Evolutionary conservation across 1,284 basidiomycete genomes (phyloP).

Genomic region (Ganoderma resinaceum): DNA sequence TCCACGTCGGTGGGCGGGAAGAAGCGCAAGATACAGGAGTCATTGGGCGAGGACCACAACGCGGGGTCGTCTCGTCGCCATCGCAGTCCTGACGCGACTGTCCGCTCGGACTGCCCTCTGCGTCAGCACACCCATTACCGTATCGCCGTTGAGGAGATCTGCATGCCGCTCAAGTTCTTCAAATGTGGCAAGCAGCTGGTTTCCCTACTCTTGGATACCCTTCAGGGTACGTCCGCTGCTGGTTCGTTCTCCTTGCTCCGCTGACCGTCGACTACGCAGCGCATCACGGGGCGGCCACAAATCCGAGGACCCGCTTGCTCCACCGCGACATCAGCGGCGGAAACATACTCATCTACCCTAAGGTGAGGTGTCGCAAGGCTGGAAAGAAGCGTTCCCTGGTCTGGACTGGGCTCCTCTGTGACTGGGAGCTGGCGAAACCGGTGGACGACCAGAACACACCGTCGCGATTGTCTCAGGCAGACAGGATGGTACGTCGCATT

Average conservation of each 20-base stretch:
- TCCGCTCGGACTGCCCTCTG: background rate
- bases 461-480: background rate
- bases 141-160: slow-evolving; percentile 19
- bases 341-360: slow-evolving; percentile 17
- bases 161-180: slow-evolving; percentile 9
- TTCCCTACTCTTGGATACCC: slow-evolving; percentile 9
- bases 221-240: slow-evolving; percentile 20
- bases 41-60: background rate
- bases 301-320: background rate
- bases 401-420: slow-evolving; percentile 17
- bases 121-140: slow-evolving; percentile 21
- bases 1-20: too few species aligned
- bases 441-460: background rate
- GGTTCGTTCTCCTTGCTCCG: too few species aligned
- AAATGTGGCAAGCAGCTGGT: slow-evolving; percentile 9
- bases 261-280: too few species aligned
- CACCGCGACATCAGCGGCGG: slow-evolving; percentile 25
- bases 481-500: slow-evolving; percentile 3
- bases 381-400: background rate
- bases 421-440: slow-evolving; percentile 23
- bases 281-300: background rate
- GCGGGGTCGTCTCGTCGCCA: background rate
- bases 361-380: background rate
- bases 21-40: background rate
- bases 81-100: background rate